These are phyloP conservation scores for Trichoderma citrinoviride DNA, from an alignment of 2,329 filamentous ascomycete species.

Conservation along the genomic window DNA sequence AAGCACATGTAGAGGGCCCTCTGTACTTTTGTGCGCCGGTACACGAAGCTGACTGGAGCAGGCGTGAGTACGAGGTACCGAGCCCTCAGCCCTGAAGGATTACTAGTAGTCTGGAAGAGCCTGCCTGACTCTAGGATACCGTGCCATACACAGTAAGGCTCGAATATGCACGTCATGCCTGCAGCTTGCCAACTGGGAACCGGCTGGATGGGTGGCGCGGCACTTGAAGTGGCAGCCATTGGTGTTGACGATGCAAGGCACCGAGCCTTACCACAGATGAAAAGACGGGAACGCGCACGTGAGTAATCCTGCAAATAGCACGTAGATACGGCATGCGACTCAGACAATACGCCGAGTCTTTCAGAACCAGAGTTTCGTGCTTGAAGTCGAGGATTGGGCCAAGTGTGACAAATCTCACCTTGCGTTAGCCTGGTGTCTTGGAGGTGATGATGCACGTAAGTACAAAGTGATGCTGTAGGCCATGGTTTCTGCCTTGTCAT, in stretches of 20 bases:
- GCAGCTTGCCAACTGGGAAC: background rate
- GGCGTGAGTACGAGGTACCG: no score
- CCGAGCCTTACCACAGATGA: background rate
- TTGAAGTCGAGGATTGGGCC: no score
- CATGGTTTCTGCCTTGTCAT: no score
- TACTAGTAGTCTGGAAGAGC: no score
- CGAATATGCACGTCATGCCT: background rate
- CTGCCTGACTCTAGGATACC: no score
- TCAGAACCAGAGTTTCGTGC: background rate
- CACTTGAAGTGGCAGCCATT: background rate
- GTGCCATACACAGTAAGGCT: background rate
- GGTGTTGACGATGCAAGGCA: background rate
- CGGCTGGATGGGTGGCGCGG: background rate
- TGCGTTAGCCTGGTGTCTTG: no score
- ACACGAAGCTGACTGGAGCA: background rate
- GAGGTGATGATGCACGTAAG: no score
- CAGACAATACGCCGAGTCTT: background rate
- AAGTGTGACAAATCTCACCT: no score
- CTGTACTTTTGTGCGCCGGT: background rate
- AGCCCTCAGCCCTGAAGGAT: no score
- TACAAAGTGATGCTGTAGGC: no score
- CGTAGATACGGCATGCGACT: background rate
- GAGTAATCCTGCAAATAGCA: background rate
- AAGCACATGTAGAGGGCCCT: no score
- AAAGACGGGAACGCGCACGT: background rate